Evolutionary conservation across 257 asterid species (phyloP), one percentile per base, ranked within the genome.

Genomic region (Anisodus acutangulus): DNA sequence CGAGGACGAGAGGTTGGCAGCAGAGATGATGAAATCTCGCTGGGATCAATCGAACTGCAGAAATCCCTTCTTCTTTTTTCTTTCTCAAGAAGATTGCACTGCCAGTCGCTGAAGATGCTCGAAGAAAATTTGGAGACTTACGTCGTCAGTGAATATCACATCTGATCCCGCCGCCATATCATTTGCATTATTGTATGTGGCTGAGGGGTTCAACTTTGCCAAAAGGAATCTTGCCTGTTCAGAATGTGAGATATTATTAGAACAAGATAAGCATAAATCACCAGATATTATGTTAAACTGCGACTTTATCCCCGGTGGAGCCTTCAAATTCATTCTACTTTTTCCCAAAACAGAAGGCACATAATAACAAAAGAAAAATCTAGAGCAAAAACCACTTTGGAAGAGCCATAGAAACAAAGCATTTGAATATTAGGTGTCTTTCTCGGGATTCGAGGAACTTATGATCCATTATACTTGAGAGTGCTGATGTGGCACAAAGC

Each of bases 181-280:
- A 9, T 91, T 88, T 57, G 97, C 94, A 72, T 91, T 97, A 41
- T 86, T 94, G 91, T 97, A 92, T 8, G 98, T 94, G 79, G 99
- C 98, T 15, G 99, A 97, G 6, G 99, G 99, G 84, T 97, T 97
- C 93, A 97, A 86, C 92, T 97, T 97, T 47, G 99, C 99, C 92
- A 97, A 90, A 86, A 97, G 85, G 69, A 97, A 97, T 79, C 99
- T 93, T 86, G 98, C 98, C 99, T 97, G 95, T 88, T 54, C 80
- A 88, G 84, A 80, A 64, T 84, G 37, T 11, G 47, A 8, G 35
- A 31, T 31, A 31, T 31, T 31, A 66, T 66, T 11, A 66, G n/a
- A 66, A 31, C 8, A 69, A 41, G 15, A 39, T 17, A 9, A 16
- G 16, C 37, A 70, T 8, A 70, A 41, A 70, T 6, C 45, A 43